phyloP scores from a whole-genome alignment of 345 rosid genomes.

The Turnera subulata region DNA sequence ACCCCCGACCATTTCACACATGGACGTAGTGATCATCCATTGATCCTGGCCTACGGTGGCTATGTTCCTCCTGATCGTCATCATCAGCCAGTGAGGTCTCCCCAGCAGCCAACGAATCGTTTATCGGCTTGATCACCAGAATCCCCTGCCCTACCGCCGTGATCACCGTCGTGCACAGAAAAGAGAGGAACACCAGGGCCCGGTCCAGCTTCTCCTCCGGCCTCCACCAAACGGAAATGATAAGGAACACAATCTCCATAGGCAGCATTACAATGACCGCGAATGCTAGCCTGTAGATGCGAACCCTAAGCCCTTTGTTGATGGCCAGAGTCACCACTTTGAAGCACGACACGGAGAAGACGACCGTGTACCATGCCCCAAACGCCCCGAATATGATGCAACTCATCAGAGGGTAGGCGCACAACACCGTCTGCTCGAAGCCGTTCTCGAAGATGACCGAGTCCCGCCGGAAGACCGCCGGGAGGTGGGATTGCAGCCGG shows the following conservation, averaged over 20 bases:
- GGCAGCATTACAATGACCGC: conserved; percentile 32
- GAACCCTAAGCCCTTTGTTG: conserved; percentile 44
- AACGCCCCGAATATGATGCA: conserved; percentile 44
- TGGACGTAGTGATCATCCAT: too few species aligned
- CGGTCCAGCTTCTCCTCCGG: conserved; percentile 24
- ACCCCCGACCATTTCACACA: too few species aligned
- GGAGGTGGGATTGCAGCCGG: conserved; percentile 3
- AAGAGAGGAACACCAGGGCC: conserved; percentile 20
- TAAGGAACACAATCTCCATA: conserved; percentile 33
- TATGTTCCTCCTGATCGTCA: too few species aligned
- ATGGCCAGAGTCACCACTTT: conserved; percentile 47
- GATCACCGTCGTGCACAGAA: conserved; percentile 26
- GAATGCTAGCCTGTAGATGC: conserved; percentile 35
- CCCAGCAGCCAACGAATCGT: conserved; percentile 50
- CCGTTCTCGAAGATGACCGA: conserved; percentile 15
- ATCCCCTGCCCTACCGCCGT: conserved; percentile 52
- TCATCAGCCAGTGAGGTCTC: too few species aligned
- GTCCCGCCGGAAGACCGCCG: conserved; percentile 24
- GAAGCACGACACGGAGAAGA: conserved; percentile 45
- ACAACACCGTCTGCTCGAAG: conserved; percentile 22
- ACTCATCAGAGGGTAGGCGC: conserved; percentile 47
- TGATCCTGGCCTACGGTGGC: too few species aligned
- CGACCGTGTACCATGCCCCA: conserved; percentile 24
- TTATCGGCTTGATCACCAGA: conserved; percentile 54
- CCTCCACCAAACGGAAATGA: conserved; percentile 28